Evolutionary conservation across 805 yeast species (phyloP).

Genomic region (Myxozyma mucilagina): DNA sequence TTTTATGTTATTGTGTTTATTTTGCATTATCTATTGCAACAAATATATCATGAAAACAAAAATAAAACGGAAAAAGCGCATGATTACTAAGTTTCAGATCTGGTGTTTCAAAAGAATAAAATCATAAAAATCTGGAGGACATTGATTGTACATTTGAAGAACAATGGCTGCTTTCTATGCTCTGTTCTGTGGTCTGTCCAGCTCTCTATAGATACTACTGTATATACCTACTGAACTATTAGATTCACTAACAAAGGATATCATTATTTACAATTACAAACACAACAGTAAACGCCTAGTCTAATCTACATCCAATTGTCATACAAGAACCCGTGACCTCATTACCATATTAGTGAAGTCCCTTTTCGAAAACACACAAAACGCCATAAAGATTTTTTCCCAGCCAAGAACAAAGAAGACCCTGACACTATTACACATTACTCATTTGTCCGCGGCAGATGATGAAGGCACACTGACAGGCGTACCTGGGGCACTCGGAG

Average conservation of each 20-base stretch:
- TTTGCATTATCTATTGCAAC: background rate
- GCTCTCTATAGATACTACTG: too few species aligned
- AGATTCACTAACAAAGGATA: too few species aligned
- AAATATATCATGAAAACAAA: background rate
- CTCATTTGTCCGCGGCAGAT: slow-evolving; percentile 1
- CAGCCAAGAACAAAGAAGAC: background rate
- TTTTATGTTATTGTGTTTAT: background rate
- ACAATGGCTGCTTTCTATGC: too few species aligned
- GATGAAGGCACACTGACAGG: slow-evolving; percentile 6
- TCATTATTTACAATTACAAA: background rate
- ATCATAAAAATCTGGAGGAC: too few species aligned
- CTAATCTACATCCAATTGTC: background rate
- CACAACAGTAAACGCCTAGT: background rate
- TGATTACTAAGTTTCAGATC: too few species aligned
- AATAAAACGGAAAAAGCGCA: background rate
- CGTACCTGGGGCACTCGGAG: slow-evolving; percentile 1
- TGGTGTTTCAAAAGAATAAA: too few species aligned
- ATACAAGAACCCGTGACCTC: background rate
- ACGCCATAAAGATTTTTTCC: background rate
- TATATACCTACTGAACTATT: too few species aligned
- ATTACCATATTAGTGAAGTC: too few species aligned
- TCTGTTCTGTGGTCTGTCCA: too few species aligned
- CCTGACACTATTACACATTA: background rate
- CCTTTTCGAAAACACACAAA: too few species aligned
- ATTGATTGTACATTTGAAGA: too few species aligned